Evolutionary conservation across 148 eudicot species (phyloP).

Genomic region (Rhododendron vialii): DNA sequence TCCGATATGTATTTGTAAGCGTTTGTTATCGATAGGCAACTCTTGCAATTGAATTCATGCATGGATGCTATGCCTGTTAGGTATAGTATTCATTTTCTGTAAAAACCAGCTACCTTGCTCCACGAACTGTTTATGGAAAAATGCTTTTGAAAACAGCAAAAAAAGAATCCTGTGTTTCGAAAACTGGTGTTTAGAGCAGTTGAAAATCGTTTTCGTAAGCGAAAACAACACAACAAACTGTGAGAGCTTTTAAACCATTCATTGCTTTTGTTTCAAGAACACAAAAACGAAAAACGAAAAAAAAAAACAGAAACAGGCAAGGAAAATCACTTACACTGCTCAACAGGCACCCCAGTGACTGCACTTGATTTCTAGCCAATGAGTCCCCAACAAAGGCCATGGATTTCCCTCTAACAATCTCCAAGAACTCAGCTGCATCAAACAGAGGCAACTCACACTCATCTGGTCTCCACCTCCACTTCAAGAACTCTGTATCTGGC

Average conservation of each 20-base stretch:
- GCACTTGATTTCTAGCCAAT: constrained; percentile 40
- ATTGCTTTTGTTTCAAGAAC: neutral
- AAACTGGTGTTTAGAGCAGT: neutral
- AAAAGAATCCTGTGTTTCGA: neutral
- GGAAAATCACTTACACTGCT: constrained; percentile 11
- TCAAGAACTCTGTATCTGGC: constrained; percentile 26
- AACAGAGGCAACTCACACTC: constrained; percentile 30
- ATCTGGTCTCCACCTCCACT: constrained; percentile 46
- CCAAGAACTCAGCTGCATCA: constrained; percentile 22
- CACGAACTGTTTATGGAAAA: neutral
- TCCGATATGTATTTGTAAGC: neutral
- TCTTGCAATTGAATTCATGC: too few species aligned
- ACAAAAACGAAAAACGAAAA: neutral
- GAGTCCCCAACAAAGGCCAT: constrained; percentile 48
- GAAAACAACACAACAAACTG: neutral
- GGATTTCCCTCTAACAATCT: constrained; percentile 22
- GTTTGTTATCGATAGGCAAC: too few species aligned
- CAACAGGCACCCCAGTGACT: constrained; percentile 35
- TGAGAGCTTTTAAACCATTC: neutral
- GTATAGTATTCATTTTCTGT: too few species aligned
- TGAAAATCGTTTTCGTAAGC: neutral
- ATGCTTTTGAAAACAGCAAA: neutral
- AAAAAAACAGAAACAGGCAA: neutral
- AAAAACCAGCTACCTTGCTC: neutral
- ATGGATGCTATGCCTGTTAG: neutral